Percentiles rank a stretch among this genome's conserved stretches.
Conservation (phyloP, 805 yeast genomes). For the Saturnispora galanensis region DNA sequence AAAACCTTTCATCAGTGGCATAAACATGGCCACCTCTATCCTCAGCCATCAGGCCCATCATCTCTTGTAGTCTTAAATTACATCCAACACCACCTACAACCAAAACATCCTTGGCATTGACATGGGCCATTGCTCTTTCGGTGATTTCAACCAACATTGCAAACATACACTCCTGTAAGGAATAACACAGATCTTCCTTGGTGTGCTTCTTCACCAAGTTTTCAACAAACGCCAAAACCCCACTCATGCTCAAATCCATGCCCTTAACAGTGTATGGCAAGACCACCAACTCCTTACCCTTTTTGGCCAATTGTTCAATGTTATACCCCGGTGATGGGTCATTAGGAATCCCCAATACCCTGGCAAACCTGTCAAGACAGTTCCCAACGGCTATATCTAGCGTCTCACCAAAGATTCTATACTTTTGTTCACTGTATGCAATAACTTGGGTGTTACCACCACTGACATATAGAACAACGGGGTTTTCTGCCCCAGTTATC, state of each 20-base stretch:
- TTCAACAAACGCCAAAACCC: conserved; percentile 82
- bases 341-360: conserved; percentile 80
- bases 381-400: conserved; percentile 96
- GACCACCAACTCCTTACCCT: conserved; percentile 51
- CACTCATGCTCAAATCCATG: conserved; percentile 96
- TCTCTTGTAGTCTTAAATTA: conserved; percentile 79
- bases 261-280: conserved; percentile 97
- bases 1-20: conserved; percentile 94
- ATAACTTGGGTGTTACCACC: conserved; percentile 99
- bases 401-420: conserved; percentile 98
- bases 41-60: conserved; percentile 93
- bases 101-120: conserved; percentile 75
- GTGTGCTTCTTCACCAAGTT: conserved; percentile 42
- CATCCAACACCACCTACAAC: conserved; percentile 99
- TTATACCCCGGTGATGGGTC: conserved; percentile 97
- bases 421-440: conserved; percentile 88
- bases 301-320: conserved; percentile 86
- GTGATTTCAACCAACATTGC: conserved; percentile 98
- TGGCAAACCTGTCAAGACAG: conserved; percentile 91
- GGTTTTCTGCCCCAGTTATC: conserved; percentile 95
- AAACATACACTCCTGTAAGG: conserved; percentile 84
- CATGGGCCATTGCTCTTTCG: conserved; percentile 98
- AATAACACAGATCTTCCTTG: conserved; percentile 81
- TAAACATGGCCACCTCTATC: conserved; percentile 84
- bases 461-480: conserved; percentile 92